Conservation (phyloP, 164 flowering plant genomes). For the Echeveria elegans region DNA sequence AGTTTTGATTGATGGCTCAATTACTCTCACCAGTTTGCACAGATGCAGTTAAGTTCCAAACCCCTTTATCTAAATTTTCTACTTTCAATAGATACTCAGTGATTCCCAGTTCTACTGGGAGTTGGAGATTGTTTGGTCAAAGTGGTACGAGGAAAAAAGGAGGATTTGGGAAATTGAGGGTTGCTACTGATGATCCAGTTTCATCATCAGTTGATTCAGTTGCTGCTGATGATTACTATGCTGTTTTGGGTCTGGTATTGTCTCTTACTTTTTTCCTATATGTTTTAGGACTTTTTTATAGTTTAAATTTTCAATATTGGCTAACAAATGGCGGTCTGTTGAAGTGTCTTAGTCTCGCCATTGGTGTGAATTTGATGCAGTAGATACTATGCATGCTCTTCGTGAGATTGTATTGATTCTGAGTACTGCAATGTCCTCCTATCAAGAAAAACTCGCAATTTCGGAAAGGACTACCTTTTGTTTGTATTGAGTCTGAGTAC, state of each 20-base stretch:
- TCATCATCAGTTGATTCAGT: constrained; percentile 19
- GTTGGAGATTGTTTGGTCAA: constrained; percentile 7
- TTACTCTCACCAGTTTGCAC: constrained; percentile 52
- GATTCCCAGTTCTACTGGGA: background rate
- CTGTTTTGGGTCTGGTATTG: constrained; percentile 74
- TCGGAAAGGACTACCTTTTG: too few species aligned
- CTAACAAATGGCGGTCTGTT: too few species aligned
- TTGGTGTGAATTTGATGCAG: too few species aligned
- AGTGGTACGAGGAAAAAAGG: constrained; percentile 19
- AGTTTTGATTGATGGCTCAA: constrained; percentile 25
- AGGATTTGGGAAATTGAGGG: constrained; percentile 30
- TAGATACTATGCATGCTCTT: too few species aligned
- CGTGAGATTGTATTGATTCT: too few species aligned
- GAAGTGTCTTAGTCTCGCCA: too few species aligned
- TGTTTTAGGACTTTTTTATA: background rate
- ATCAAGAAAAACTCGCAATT: too few species aligned
- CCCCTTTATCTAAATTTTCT: constrained; percentile 17
- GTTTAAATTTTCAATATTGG: too few species aligned
- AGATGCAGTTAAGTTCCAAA: constrained; percentile 45
- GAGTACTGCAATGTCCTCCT: too few species aligned
- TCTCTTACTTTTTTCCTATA: background rate
- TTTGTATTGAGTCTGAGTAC: too few species aligned
- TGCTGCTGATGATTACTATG: constrained; percentile 74
- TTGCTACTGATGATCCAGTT: constrained; percentile 27
- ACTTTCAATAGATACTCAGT: background rate